Evolutionary conservation across 148 eudicot species (phyloP).

Genomic region (Drosera capensis): DNA sequence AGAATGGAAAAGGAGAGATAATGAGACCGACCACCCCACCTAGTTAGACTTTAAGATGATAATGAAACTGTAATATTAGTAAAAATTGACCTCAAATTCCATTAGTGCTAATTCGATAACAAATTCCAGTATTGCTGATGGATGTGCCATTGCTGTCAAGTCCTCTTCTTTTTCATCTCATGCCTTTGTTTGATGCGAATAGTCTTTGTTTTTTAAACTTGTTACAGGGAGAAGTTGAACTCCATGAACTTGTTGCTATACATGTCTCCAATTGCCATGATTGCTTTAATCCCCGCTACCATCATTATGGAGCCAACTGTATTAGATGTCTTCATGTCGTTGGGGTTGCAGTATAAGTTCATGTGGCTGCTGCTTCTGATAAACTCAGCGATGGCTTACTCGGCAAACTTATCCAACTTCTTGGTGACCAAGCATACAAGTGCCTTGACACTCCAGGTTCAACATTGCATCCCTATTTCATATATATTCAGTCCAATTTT

Average conservation of each 20-base stretch:
- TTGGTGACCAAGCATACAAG: slow-evolving; percentile 96
- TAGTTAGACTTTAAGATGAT: too few relatives aligned
- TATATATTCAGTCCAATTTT: too few relatives aligned
- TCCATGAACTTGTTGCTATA: slow-evolving; percentile 90
- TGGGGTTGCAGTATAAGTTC: slow-evolving; percentile 46
- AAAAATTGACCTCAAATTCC: too few relatives aligned
- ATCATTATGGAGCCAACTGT: slow-evolving; percentile 93
- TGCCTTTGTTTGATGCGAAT: too few relatives aligned
- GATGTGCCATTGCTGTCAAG: too few relatives aligned
- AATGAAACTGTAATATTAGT: too few relatives aligned
- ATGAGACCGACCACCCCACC: too few relatives aligned
- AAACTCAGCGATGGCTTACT: slow-evolving; percentile 81
- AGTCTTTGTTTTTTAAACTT: slow-evolving; percentile 3
- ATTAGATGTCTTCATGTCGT: slow-evolving; percentile 33
- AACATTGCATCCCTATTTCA: slow-evolving; percentile 3
- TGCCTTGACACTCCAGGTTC: slow-evolving; percentile 92
- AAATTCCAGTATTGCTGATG: too few relatives aligned
- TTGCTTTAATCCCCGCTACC: slow-evolving; percentile 69
- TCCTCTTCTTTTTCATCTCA: neutral
- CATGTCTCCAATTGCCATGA: slow-evolving; percentile 86
- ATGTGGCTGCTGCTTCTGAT: slow-evolving; percentile 66
- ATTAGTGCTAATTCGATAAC: too few relatives aligned
- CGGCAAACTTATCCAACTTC: slow-evolving; percentile 91
- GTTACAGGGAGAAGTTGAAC: slow-evolving; percentile 81
- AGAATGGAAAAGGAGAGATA: too few relatives aligned